Evolutionary conservation across 208 protist genomes (phyloP), one percentile per base, ranked within the genome.

Genomic region (Vickermania ingenoplastis): DNA sequence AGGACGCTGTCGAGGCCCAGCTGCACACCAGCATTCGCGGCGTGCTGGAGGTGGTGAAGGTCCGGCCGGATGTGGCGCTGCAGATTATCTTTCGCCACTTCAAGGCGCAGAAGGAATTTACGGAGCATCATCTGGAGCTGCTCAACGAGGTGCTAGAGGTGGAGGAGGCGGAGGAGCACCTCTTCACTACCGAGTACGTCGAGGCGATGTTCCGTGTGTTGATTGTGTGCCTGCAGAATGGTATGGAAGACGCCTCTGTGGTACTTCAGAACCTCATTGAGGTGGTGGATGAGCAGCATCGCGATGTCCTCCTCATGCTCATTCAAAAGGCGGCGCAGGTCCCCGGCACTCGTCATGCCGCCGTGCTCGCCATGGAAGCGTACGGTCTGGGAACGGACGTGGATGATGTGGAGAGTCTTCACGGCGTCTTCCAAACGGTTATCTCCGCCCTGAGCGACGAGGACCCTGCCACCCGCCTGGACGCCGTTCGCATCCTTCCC

Each of bases 21-120:
- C 71, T 95, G 24, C 75, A 73, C 49, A 83, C 81, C 17, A 89
- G 82, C 70, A 77, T 91, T 30, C 81, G 82, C 3, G 89, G 89
- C 62, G 85, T 95, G 45, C 79, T 92, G 66, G 89, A 95, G 73
- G 85, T 95, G 57, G 89, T 95, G 28, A 92, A 92, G 76, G 89
- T 95, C 59, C 87, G 88, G 69, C 89, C 89, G 1, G 71, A 41
- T 31, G 61, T 86, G 22, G 83, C 89, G 25, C 79, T 95, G n/a
- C 67, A 73, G 22, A 71, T 95, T 61, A 69, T 95, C 48, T 89
- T 92, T 65, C 82, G 85, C 62, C 64, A 85, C 59, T 73, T 95
- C 28, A 65, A 73, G 41, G 52, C 61, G 41, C 69, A 76, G 41
- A 29, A 58, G 29, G 71, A 48, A 30, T 86, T 87, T 67, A 82